phyloP scores from a whole-genome alignment of 2,329 filamentous ascomycete genomes.

The Neospermospora avenae region DNA sequence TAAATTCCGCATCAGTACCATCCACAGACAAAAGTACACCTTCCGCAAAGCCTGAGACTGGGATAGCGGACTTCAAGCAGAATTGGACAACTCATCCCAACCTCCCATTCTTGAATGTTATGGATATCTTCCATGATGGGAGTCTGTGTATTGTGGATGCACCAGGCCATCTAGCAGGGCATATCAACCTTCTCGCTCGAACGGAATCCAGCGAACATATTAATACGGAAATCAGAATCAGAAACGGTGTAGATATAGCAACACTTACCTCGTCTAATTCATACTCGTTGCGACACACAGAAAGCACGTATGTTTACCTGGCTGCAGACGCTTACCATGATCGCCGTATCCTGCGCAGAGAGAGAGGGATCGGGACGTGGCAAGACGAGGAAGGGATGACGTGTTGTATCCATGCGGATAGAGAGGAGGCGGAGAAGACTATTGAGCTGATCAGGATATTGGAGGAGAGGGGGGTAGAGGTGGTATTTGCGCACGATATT shows the following conservation, averaged over 20 bases:
- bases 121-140: constrained; percentile 48
- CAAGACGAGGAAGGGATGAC: constrained; percentile 42
- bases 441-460: constrained; percentile 42
- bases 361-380: constrained; percentile 48
- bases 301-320: constrained; percentile 45
- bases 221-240: too few relatives aligned
- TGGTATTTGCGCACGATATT: constrained; percentile 50
- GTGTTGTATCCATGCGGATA: constrained; percentile 50
- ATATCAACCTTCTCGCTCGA: constrained; percentile 48
- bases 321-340: constrained; percentile 55
- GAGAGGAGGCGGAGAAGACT: constrained; percentile 42
- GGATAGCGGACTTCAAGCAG: constrained; percentile 26
- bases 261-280: too few relatives aligned
- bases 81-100: constrained; percentile 42
- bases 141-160: constrained; percentile 46
- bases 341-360: constrained; percentile 46
- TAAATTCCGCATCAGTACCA: too few relatives aligned
- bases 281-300: too few relatives aligned
- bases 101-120: constrained; percentile 42
- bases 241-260: too few relatives aligned
- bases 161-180: constrained; percentile 50
- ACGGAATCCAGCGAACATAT: too few relatives aligned
- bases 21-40: too few relatives aligned
- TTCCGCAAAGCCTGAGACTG: constrained; percentile 11
- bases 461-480: constrained; percentile 41